Conservation (phyloP, 2,329 filamentous ascomycete species). For the Pestalotiopsis sp. region DNA sequence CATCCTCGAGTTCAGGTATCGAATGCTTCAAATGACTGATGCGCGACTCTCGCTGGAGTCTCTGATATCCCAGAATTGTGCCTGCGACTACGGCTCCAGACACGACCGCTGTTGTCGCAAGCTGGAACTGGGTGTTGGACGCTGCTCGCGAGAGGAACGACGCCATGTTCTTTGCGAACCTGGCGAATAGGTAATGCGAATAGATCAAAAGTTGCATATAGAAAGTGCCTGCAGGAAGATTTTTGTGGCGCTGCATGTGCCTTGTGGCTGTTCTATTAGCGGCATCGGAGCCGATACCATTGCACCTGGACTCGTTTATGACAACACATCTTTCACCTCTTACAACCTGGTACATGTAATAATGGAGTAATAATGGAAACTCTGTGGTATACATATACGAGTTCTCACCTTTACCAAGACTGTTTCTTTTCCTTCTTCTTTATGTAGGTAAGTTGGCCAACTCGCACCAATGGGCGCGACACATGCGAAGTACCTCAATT, state of each 20-base stretch:
- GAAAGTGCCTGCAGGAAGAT: background rate
- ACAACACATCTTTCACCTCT: too few relatives aligned
- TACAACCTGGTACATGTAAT: too few relatives aligned
- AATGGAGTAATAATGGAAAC: too few relatives aligned
- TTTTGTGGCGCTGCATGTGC: background rate
- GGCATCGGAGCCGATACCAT: background rate
- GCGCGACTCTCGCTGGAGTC: constrained; percentile 55
- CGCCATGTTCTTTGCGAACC: constrained; percentile 2
- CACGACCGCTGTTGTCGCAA: constrained; percentile 70
- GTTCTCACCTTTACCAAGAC: too few relatives aligned
- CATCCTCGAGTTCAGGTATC: constrained; percentile 47
- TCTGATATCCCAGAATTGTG: constrained; percentile 64
- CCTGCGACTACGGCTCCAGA: constrained; percentile 63
- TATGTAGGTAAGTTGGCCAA: too few relatives aligned
- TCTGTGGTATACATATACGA: too few relatives aligned
- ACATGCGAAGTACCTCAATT: too few relatives aligned
- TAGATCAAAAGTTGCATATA: background rate
- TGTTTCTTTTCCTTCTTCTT: too few relatives aligned
- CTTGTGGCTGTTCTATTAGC: background rate
- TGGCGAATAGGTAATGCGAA: background rate
- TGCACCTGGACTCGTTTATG: too few relatives aligned
- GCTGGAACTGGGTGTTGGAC: constrained; percentile 55
- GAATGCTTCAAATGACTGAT: constrained; percentile 61
- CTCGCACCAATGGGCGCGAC: too few relatives aligned
- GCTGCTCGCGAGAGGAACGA: constrained; percentile 46